A percentile compares a stretch with the other conserved stretches of the same genome.
Evolutionary conservation across 2,329 filamentous ascomycete species (phyloP).

Genomic region (Cytospora piceicola): DNA sequence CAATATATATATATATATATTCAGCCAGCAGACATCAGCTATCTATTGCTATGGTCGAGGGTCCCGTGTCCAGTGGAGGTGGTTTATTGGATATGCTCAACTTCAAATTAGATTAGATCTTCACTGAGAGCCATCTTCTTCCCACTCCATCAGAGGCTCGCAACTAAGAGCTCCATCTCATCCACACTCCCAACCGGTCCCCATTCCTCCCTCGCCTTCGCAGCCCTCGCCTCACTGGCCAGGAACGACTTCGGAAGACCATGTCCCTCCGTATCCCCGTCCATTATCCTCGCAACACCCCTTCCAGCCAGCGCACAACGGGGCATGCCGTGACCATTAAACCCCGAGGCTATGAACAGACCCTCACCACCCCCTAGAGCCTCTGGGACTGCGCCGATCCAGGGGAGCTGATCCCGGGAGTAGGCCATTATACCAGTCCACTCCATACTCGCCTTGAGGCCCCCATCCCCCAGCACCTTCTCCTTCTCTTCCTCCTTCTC

Average conservation of each 20-base stretch:
- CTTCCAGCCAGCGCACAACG: slow-evolving; percentile 69
- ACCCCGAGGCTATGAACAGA: slow-evolving; percentile 67
- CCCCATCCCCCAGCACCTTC: slow-evolving; percentile 38
- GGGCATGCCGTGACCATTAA: slow-evolving; percentile 79
- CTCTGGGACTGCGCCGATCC: slow-evolving; percentile 69
- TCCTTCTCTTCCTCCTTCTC: slow-evolving; percentile 34
- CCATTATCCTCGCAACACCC: slow-evolving; percentile 64
- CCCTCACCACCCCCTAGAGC: slow-evolving; percentile 55
- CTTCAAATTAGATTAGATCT: too few species aligned
- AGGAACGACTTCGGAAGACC: slow-evolving; percentile 50
- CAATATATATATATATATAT: too few species aligned
- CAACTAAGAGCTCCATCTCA: slow-evolving; percentile 29
- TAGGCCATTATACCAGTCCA: slow-evolving; percentile 87
- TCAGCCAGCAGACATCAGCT: too few species aligned
- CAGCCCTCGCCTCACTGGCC: slow-evolving; percentile 41
- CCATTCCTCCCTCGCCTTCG: slow-evolving; percentile 31
- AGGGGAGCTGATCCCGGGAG: slow-evolving; percentile 68
- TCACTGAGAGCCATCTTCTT: too few species aligned
- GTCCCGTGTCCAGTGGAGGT: too few species aligned
- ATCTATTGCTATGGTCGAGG: too few species aligned
- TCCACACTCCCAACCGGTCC: slow-evolving; percentile 28
- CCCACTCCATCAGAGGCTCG: slow-evolving; percentile 17
- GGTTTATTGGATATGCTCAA: too few species aligned
- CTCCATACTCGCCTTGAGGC: slow-evolving; percentile 59
- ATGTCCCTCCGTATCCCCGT: slow-evolving; percentile 42